Base-by-base conservation (phyloP, 75 land plant species). In the Chamaecyparis obtusa region DNA sequence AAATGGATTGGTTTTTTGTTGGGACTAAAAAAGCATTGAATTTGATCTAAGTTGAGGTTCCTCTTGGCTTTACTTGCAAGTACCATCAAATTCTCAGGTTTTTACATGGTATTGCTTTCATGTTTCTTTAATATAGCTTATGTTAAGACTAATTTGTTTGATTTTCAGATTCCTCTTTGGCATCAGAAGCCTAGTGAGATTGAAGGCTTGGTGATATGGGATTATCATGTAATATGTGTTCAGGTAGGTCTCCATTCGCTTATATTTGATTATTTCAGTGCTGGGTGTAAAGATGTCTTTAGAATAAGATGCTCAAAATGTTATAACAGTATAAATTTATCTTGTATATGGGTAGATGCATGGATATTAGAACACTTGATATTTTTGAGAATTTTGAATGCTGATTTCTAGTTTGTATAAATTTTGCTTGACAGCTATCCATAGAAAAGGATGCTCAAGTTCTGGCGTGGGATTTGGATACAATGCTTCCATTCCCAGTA, bases 211-310 rank as follows among this genome's bases (percentile, higher is more conserved):
- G 89, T 97, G 60, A 83, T 97, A 11, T 98, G 99, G 99, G 99
- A 98, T 88, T 98, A 98, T 86, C 99, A 98, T 94, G 99, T 97
- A 6, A 95, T 98, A 75, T 98, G 97, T 84, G 84, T 97, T 57
- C 99, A 98, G 96, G 99, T 98, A 44, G 86, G 71, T 84, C 55
- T 81, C 48, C 15, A 27, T 81, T 81, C 10, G 48, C 37, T 37
- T 36, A 37, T 80, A 56, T 78, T 54, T 60, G 2, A 10, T 60
- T 85, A 67, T 64, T 56, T 10, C 16, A 54, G 15, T 36, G 67
- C 32, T 64, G 43, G 81, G 11, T 14, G 19, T 56, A 69, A 67
- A 67, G 3, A 36, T 71, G 32, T 67, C 30, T 36, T 85, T 19
- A n/a, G 46, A 46, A 7, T 24, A 41, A 24, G 10, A 27, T 27